These are phyloP conservation scores for Thelonectria discophora DNA, from an alignment of 2,329 filamentous ascomycete genomes.

Conservation along the genomic window DNA sequence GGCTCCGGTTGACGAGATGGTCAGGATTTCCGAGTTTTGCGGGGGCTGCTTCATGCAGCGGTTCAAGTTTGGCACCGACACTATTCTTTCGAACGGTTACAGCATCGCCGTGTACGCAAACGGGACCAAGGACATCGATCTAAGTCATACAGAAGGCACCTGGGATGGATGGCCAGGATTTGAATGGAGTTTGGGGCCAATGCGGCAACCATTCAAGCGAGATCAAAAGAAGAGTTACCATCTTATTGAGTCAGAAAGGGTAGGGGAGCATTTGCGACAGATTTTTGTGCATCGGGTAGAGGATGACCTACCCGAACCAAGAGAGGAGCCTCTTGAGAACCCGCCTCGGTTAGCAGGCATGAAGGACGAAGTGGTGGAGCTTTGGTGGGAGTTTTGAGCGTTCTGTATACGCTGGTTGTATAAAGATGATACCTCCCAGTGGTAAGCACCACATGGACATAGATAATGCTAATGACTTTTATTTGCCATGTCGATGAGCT, in stretches of 20 bases:
- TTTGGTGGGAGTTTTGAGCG: constrained; percentile 55
- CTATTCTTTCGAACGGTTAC: constrained; percentile 67
- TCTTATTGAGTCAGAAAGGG: constrained; percentile 55
- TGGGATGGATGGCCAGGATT: constrained; percentile 61
- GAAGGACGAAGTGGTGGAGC: constrained; percentile 57
- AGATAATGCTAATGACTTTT: constrained; percentile 41
- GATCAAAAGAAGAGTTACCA: constrained; percentile 62
- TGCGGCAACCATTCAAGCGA: constrained; percentile 49
- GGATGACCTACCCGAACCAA: constrained; percentile 43
- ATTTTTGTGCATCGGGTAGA: constrained; percentile 60
- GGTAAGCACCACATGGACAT: constrained; percentile 31
- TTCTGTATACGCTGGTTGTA: constrained; percentile 29
- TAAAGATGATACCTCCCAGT: constrained; percentile 36
- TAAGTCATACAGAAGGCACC: constrained; percentile 62
- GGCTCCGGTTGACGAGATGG: constrained; percentile 59
- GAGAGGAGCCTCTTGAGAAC: constrained; percentile 27
- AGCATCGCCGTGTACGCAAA: constrained; percentile 61
- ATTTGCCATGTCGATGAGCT: constrained; percentile 4
- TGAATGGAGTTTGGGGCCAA: constrained; percentile 63
- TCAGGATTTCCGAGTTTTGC: constrained; percentile 59
- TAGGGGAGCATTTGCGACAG: constrained; percentile 59
- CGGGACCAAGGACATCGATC: constrained; percentile 51
- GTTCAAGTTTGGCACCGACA: constrained; percentile 58
- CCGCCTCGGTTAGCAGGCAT: constrained; percentile 31
- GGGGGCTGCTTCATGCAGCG: constrained; percentile 68